Conservation (phyloP, 305 asterid genomes). For the Fraxinus velutina region DNA sequence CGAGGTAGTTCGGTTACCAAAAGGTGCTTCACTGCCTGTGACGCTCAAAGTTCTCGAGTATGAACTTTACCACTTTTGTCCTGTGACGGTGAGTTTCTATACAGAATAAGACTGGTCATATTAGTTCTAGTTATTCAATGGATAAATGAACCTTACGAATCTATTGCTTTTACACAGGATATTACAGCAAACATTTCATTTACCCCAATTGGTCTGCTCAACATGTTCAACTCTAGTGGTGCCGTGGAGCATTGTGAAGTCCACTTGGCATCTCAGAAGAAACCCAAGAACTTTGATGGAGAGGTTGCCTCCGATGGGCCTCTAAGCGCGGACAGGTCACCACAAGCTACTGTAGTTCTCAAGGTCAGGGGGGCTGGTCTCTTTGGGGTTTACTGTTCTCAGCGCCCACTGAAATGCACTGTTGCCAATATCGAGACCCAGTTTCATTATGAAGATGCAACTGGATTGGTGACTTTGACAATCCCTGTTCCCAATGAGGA, state of each 20-base stretch:
- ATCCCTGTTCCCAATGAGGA: slow-evolving; percentile 40
- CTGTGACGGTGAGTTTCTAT: slow-evolving; percentile 34
- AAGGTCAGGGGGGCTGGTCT: slow-evolving; percentile 41
- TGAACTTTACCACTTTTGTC: slow-evolving; percentile 49
- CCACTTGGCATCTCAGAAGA: slow-evolving; percentile 12
- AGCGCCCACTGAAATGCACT: slow-evolving; percentile 33
- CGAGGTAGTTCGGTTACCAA: slow-evolving; percentile 33
- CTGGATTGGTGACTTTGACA: slow-evolving; percentile 31
- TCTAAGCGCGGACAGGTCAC: slow-evolving; percentile 14
- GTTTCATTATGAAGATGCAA: slow-evolving; percentile 26
- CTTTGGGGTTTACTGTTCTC: slow-evolving; percentile 43
- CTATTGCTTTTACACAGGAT: slow-evolving; percentile 24
- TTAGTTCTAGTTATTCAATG: neutral
- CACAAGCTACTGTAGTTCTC: slow-evolving; percentile 25
- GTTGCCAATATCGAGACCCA: slow-evolving; percentile 29
- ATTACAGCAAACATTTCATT: slow-evolving; percentile 28
- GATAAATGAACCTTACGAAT: neutral
- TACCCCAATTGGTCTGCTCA: slow-evolving; percentile 45
- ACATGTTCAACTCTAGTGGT: slow-evolving; percentile 47
- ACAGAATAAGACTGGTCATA: neutral
- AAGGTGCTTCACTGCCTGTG: slow-evolving; percentile 46
- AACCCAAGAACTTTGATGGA: slow-evolving; percentile 19
- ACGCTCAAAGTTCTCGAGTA: slow-evolving; percentile 43
- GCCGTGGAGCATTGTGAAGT: slow-evolving; percentile 40
- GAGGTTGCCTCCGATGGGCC: slow-evolving; percentile 20